Evolutionary conservation across 2,329 filamentous ascomycete species (phyloP).

Genomic region (Penicillium sp.): DNA sequence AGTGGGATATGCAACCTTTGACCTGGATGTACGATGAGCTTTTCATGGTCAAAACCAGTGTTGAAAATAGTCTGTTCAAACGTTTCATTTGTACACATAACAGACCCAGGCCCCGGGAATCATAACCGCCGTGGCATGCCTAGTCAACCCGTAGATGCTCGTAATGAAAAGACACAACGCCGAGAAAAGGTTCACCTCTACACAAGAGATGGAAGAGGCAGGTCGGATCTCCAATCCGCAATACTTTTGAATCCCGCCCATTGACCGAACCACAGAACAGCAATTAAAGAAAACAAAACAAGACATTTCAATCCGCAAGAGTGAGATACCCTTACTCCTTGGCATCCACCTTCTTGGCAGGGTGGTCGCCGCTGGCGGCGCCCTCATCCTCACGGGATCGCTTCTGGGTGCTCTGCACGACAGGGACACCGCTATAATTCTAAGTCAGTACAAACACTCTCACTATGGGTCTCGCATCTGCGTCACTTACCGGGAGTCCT

Average conservation of each 20-base stretch:
- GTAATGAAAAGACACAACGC: slow-evolving; percentile 21
- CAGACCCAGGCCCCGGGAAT: slow-evolving; percentile 4
- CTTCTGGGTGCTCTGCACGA: slow-evolving; percentile 49
- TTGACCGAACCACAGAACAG: slow-evolving; percentile 16
- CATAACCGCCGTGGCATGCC: neutral
- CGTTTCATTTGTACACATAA: slow-evolving; percentile 10
- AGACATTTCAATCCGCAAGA: neutral
- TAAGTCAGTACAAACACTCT: slow-evolving; percentile 2
- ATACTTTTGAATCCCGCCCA: slow-evolving; percentile 24
- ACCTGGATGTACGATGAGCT: neutral
- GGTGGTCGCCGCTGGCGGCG: slow-evolving; percentile 37
- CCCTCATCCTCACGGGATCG: slow-evolving; percentile 45
- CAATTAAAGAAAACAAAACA: slow-evolving; percentile 15
- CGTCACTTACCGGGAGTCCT: slow-evolving; percentile 43
- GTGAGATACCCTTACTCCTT: slow-evolving; percentile 37
- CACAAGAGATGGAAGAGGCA: slow-evolving; percentile 13
- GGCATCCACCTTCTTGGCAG: slow-evolving; percentile 51
- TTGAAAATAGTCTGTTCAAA: slow-evolving; percentile 3
- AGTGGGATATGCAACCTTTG: neutral
- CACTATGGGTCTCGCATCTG: neutral
- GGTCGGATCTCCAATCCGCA: slow-evolving; percentile 22
- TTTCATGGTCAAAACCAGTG: neutral
- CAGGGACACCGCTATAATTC: slow-evolving; percentile 43
- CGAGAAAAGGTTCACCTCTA: slow-evolving; percentile 19
- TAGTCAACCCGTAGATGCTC: slow-evolving; percentile 10